A percentile compares a stretch with the other conserved stretches of the same genome.
These are phyloP conservation scores for Rhododendron williamsianum DNA, from an alignment of 148 eudicot genomes.

Conservation along the genomic window DNA sequence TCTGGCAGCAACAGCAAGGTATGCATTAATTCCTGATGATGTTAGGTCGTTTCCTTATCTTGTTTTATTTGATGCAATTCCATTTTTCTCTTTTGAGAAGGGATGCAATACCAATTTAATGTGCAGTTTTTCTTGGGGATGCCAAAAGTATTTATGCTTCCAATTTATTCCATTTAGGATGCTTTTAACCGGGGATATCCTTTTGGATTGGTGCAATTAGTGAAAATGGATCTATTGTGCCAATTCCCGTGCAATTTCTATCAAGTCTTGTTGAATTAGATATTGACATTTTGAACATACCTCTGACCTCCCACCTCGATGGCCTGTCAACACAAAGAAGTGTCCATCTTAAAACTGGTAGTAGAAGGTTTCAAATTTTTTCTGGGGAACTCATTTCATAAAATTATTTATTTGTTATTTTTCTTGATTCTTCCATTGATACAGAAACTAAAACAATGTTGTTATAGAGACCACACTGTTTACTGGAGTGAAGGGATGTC, in stretches of 20 bases:
- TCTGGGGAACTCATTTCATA: background rate
- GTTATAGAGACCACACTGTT: background rate
- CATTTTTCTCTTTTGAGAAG: background rate
- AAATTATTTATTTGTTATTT: background rate
- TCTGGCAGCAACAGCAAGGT: constrained; percentile 50
- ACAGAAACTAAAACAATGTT: background rate
- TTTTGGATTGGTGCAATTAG: background rate
- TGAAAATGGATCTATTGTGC: background rate
- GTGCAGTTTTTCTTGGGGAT: background rate
- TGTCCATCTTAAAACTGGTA: background rate
- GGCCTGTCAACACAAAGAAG: background rate
- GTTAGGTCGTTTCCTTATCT: background rate
- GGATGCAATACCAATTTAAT: background rate
- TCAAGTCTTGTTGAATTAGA: background rate
- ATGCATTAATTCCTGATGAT: constrained; percentile 12
- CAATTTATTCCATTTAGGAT: background rate
- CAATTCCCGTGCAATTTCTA: background rate
- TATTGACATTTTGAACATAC: background rate
- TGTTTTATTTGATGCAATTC: background rate
- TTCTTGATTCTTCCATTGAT: background rate
- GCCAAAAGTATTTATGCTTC: background rate
- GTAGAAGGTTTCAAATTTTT: background rate
- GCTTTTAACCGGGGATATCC: background rate
- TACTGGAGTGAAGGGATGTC: background rate
- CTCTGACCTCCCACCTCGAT: background rate